phyloP scores from a whole-genome alignment of 768 basidiomycete species.

The Boletellus ananas region DNA sequence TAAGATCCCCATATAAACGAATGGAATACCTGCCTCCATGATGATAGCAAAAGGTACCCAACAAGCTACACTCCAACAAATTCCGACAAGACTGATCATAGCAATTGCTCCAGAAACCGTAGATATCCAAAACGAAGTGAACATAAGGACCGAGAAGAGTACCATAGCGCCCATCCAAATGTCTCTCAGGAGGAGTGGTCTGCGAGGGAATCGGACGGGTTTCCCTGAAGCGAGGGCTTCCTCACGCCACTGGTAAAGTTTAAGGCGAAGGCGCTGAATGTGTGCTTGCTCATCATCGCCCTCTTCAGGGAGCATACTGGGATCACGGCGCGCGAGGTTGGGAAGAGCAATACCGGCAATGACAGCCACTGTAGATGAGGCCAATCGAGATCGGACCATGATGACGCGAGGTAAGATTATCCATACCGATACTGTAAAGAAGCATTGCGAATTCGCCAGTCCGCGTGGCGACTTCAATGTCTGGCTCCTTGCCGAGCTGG shows the following conservation, averaged over 20 bases:
- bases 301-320: conserved; percentile 68
- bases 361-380: conserved; percentile 64
- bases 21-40: conserved; percentile 81
- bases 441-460: conserved; percentile 88
- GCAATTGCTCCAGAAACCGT: conserved; percentile 75
- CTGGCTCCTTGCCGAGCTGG: conserved; percentile 68
- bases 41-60: conserved; percentile 98
- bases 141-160: conserved; percentile 73
- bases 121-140: conserved; percentile 82
- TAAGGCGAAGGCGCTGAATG: conserved; percentile 60
- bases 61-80: conserved; percentile 97
- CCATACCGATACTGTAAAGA: conserved; percentile 78
- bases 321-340: conserved; percentile 76
- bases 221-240: conserved; percentile 76
- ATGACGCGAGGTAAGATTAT: neutral
- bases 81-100: conserved; percentile 80
- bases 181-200: conserved; percentile 88
- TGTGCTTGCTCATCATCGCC: conserved; percentile 72
- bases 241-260: conserved; percentile 77
- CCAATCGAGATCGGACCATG: neutral
- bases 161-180: conserved; percentile 90
- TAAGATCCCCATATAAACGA: neutral
- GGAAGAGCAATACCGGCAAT: conserved; percentile 78
- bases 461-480: conserved; percentile 78
- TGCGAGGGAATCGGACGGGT: conserved; percentile 74